Evolutionary conservation across 228 moss, liverwort and hornwort genomes (phyloP), one percentile per base, ranked within the genome.

Genomic region (Sphagnum fallax): DNA sequence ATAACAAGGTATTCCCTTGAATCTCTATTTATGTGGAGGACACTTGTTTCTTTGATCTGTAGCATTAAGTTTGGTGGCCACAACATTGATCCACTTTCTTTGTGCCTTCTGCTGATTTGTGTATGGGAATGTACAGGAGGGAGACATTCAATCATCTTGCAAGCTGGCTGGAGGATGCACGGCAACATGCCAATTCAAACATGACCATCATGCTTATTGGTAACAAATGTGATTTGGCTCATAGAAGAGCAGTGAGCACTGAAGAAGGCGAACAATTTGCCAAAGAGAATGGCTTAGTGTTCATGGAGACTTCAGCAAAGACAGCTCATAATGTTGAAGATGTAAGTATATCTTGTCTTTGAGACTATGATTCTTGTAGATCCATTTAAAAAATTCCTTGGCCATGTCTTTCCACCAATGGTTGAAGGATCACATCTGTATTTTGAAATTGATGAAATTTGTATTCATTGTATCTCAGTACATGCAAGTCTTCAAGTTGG

Each of bases 91-190:
- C 2, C 2, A 32, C 32, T 32, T 32, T 32, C 32, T 32, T 32
- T 32, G 32, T 32, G 32, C 32, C 32, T 32, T 32, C 32, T 8
- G 55, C 55, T 55, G 55, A 55, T 55, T 8, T 32, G 32, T 32
- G 32, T 32, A 3, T 2, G 32, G 32, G 32, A 32, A 32, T 32
- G 32, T 52, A 52, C 74, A 83, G 83, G 65, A 83, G 83, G 71
- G 79, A 83, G 63, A 83, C 83, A 50, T 83, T 83, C 66, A 83
- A 83, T 65, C 83, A 83, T 53, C 83, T 83, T 47, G 79, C 83
- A 51, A 72, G 72, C 65, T 72, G 72, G 72, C 66, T 72, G 66
- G 72, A 72, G 58, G 72, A 72, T 66, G 72, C 72, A 5, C 72
- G 72, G 65, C 72, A 72, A 66, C 72, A 72, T 72, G 72, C 72